Conservation (phyloP, 345 rosid species). For the Citrus reticulata region DNA sequence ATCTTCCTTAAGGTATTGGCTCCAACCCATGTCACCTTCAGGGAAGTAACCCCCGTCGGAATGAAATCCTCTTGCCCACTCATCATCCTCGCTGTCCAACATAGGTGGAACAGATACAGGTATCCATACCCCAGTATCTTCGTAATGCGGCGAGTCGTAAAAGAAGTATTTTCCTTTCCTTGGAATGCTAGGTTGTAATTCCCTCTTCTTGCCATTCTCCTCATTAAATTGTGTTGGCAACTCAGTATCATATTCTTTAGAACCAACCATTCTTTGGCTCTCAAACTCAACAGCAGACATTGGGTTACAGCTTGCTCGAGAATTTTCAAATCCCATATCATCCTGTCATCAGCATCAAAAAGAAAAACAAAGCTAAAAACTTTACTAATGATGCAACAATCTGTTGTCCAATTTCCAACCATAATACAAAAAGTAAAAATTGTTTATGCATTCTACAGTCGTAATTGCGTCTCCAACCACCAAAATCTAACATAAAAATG, state of each 20-base stretch:
- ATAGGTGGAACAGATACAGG: slow-evolving; percentile 95
- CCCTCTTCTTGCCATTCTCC: slow-evolving; percentile 16
- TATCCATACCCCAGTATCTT: slow-evolving; percentile 95
- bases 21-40: slow-evolving; percentile 90
- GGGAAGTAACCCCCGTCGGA: slow-evolving; percentile 84
- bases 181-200: slow-evolving; percentile 11
- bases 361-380: neutral
- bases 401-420: neutral
- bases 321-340: slow-evolving; percentile 5
- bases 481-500: neutral
- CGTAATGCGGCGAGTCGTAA: slow-evolving; percentile 71
- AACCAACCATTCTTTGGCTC: slow-evolving; percentile 7
- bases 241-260: slow-evolving; percentile 18
- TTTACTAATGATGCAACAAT: neutral
- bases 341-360: slow-evolving; percentile 11
- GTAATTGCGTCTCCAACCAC: neutral
- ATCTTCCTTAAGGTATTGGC: slow-evolving; percentile 49
- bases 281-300: neutral
- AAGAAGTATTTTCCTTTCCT: slow-evolving; percentile 69
- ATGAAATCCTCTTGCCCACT: slow-evolving; percentile 60
- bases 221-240: neutral
- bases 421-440: neutral
- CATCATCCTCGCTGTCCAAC: slow-evolving; percentile 62
- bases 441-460: too few species aligned
- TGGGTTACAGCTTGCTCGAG: slow-evolving; percentile 1